Percentiles rank a stretch among this genome's conserved stretches.
These are phyloP conservation scores for Zygnema circumcarinatum DNA, from an alignment of 139 green algal species.

Conservation along the genomic window DNA sequence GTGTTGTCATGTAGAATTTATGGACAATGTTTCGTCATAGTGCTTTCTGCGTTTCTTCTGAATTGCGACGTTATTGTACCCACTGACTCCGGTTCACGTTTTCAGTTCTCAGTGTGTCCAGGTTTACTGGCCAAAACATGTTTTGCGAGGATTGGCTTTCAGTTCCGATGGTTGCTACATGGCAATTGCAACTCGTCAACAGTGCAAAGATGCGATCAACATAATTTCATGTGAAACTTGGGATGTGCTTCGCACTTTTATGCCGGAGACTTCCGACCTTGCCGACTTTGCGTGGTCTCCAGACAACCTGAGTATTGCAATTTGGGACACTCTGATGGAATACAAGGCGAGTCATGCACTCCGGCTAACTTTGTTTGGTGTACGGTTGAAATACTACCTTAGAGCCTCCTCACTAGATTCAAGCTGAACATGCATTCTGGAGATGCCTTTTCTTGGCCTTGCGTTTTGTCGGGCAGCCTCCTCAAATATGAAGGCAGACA, in stretches of 20 bases:
- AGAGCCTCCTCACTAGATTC: too few relatives aligned
- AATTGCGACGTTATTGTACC: too few relatives aligned
- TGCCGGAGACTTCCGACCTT: slow-evolving; percentile 39
- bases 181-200: slow-evolving; percentile 72
- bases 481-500: too few relatives aligned
- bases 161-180: slow-evolving; percentile 72
- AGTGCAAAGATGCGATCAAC: slow-evolving; percentile 61
- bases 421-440: too few relatives aligned
- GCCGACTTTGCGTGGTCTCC: slow-evolving; percentile 60
- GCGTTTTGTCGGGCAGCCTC: too few relatives aligned
- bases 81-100: too few relatives aligned
- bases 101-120: slow-evolving; percentile 69
- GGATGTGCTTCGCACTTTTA: slow-evolving; percentile 39
- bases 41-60: too few relatives aligned
- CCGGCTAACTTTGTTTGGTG: background rate
- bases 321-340: slow-evolving; percentile 53
- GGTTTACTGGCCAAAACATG: slow-evolving; percentile 77
- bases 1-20: too few relatives aligned
- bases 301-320: slow-evolving; percentile 54
- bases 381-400: too few relatives aligned
- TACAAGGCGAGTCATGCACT: slow-evolving; percentile 46
- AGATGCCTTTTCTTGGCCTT: too few relatives aligned
- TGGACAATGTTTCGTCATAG: too few relatives aligned
- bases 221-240: slow-evolving; percentile 41
- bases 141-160: slow-evolving; percentile 73